Conservation (phyloP, 2,329 filamentous ascomycete genomes). For the Beauveria bassiana region DNA sequence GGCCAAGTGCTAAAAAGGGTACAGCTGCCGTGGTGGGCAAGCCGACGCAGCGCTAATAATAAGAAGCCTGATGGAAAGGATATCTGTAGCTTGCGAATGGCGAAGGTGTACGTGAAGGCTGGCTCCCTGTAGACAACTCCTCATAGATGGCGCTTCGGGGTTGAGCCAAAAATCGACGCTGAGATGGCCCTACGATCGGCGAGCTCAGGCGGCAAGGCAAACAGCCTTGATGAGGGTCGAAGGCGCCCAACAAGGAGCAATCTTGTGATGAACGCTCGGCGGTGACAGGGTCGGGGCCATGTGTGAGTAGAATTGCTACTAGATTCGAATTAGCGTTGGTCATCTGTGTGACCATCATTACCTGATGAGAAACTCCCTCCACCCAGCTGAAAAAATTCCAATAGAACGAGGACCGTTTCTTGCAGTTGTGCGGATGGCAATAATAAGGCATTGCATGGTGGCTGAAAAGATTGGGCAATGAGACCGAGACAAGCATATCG, state of each 20-base stretch:
- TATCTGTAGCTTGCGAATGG: neutral
- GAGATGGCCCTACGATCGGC: neutral
- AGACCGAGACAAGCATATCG: neutral
- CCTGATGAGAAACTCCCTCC: neutral
- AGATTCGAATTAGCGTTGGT: neutral
- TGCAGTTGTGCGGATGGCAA: constrained; percentile 1
- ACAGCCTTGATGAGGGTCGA: neutral
- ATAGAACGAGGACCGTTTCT: neutral
- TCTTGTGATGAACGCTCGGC: neutral
- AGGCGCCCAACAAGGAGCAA: neutral
- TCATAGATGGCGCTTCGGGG: neutral
- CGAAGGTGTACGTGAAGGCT: neutral
- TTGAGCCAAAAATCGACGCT: neutral
- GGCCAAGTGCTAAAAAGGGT: neutral
- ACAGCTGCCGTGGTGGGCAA: neutral
- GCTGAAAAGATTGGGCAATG: neutral
- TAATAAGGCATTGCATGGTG: neutral
- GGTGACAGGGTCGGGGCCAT: neutral
- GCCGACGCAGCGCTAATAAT: neutral
- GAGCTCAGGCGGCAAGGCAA: neutral
- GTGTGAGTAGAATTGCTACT: neutral
- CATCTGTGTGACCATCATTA: too few relatives aligned
- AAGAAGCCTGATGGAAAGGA: neutral
- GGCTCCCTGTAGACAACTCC: neutral
- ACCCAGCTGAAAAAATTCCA: constrained; percentile 4